Base-by-base conservation (phyloP, 306 rosid genomes). In the Datisca glomerata region DNA sequence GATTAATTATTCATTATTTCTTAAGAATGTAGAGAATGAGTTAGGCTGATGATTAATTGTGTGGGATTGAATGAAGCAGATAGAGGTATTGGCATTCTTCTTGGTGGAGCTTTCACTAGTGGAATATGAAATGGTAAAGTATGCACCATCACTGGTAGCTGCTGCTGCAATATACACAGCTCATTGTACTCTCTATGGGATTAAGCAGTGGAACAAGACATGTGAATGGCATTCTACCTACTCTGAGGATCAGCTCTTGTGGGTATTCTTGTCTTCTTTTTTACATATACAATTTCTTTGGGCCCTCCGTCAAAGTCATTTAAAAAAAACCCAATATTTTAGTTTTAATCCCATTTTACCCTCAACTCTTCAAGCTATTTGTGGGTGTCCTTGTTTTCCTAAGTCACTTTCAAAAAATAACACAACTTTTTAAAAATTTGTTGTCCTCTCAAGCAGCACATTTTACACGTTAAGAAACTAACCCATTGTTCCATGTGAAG, bases 91-190 rank as follows among this genome's bases (percentile, higher is more conserved):
- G 12, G 76, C 94, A 20, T 91, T 80, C 80, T 91, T 91, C 85
- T 50, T 91, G 65, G 57, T 80, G 4, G 98, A 91, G 71, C 94
- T 91, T 21, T 78, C 85, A 25, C 80, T 91, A 0, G 96, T 84
- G 49, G 96, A 91, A 64, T 84, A 73, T 28, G 78, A 76, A 57
- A 91, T 80, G 96, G 60, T 91, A 42, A 73, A 76, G 65, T 91
- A 67, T 54, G 69, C 81, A 13, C 92, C 98, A 27, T 91, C 98
- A 23, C 20, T 75, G 39, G 40, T 80, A 12, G 94, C 98, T 18
- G 98, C 96, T 8, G 73, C 92, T n/a, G 98, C 98, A 21, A 78
- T 75, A 44, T 84, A 80, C 27, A 38, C 94, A 1, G 92, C 94
- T 40, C 94, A 80, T 7, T 80, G 81, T 41, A 47, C 85, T 24